Percentiles rank a stretch among this genome's conserved stretches.
Conservation (phyloP, 805 yeast genomes). For the Peterozyma toletana region DNA sequence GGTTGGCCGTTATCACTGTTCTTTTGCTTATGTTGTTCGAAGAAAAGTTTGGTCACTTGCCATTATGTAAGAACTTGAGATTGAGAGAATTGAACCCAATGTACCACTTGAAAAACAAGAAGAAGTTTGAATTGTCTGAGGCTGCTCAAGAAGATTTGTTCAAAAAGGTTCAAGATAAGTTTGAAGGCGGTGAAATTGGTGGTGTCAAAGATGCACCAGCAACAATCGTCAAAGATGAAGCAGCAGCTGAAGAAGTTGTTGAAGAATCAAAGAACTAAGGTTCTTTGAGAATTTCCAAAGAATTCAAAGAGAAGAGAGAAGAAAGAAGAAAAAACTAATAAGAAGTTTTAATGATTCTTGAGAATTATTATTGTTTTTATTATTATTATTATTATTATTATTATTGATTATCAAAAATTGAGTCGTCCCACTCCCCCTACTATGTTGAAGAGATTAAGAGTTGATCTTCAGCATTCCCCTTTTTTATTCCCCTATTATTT, state of each 20-base stretch:
- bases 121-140: conserved; percentile 47
- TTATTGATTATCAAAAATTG: background rate
- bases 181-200: conserved; percentile 28
- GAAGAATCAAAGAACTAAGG: background rate
- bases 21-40: conserved; percentile 65
- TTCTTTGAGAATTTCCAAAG: no score
- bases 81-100: conserved; percentile 60
- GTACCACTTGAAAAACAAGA: conserved; percentile 63
- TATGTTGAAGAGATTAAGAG: no score
- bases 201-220: conserved; percentile 7
- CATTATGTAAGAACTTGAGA: conserved; percentile 47
- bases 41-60: conserved; percentile 79
- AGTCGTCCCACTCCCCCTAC: background rate
- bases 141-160: conserved; percentile 51
- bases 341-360: conserved; percentile 7
- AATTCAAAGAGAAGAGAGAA: background rate
- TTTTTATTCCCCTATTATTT: no score
- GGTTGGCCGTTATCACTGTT: conserved; percentile 60
- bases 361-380: background rate
- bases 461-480: no score
- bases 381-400: background rate
- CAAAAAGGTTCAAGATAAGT: conserved; percentile 26
- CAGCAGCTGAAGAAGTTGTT: background rate
- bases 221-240: conserved; percentile 1
- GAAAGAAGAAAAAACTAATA: conserved; percentile 7